These are phyloP conservation scores for Xylariaceae sp. DNA, from an alignment of 2,329 filamentous ascomycete genomes.

Conservation along the genomic window DNA sequence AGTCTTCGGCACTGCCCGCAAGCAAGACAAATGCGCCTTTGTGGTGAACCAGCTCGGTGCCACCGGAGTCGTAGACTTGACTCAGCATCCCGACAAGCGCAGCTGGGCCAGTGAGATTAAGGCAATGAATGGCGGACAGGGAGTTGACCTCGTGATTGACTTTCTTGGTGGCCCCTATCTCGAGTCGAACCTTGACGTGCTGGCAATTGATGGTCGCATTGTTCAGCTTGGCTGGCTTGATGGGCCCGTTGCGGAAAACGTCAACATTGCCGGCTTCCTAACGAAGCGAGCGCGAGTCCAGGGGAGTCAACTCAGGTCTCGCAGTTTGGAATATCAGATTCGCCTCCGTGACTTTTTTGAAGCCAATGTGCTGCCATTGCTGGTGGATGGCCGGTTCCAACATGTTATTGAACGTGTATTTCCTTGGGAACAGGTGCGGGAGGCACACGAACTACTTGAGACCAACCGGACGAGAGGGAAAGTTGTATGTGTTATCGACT, in stretches of 20 bases:
- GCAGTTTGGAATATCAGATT: conserved; percentile 5
- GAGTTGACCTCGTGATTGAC: conserved; percentile 8
- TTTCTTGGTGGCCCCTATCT: conserved; percentile 6
- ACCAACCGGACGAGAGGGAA: conserved; percentile 5
- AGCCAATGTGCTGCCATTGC: neutral
- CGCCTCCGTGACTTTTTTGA: neutral
- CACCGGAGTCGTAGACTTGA: neutral
- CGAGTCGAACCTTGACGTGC: conserved; percentile 6
- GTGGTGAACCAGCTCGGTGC: conserved; percentile 2
- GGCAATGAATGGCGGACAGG: neutral
- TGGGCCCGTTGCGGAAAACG: neutral
- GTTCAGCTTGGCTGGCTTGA: conserved; percentile 9
- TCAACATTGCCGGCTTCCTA: conserved; percentile 4
- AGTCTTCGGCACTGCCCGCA: conserved; percentile 1
- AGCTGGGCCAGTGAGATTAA: conserved; percentile 4
- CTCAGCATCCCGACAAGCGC: neutral
- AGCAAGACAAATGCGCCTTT: conserved; percentile 3
- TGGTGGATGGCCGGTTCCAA: conserved; percentile 1
- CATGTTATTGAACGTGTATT: conserved; percentile 5
- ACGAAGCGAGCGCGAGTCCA: conserved; percentile 8
- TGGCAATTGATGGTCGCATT: conserved; percentile 4
- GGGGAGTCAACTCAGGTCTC: conserved; percentile 8
- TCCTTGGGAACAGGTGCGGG: conserved; percentile 3
- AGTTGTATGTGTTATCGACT: conserved; percentile 2
- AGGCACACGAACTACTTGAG: conserved; percentile 6